These are phyloP conservation scores for Fagopyrum homotropicum DNA, from an alignment of 148 eudicot species.

Conservation along the genomic window DNA sequence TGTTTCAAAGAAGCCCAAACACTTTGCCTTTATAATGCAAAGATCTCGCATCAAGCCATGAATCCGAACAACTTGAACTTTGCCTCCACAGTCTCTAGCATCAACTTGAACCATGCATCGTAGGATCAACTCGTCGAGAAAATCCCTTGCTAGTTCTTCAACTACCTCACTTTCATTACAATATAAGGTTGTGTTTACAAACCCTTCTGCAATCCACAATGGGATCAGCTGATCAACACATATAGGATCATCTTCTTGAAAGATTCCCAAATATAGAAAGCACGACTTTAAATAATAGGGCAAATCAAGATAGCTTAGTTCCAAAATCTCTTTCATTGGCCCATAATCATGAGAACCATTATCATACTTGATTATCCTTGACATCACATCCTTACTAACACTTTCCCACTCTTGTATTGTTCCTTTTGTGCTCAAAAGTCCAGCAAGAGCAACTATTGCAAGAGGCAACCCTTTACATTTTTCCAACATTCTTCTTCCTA, in stretches of 20 bases:
- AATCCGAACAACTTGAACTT: neutral
- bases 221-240: neutral
- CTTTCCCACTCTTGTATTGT: conserved; percentile 5
- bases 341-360: neutral
- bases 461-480: conserved; percentile 10
- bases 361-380: conserved; percentile 1
- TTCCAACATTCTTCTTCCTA: conserved; percentile 11
- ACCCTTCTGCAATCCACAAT: conserved; percentile 13
- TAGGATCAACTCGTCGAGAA: conserved; percentile 8
- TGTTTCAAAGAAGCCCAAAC: neutral
- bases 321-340: conserved; percentile 11
- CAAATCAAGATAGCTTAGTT: conserved; percentile 15
- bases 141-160: neutral
- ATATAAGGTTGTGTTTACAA: neutral
- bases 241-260: conserved; percentile 9
- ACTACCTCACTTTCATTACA: conserved; percentile 2
- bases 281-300: conserved; percentile 13
- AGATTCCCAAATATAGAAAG: conserved; percentile 9
- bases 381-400: conserved; percentile 2
- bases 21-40: neutral
- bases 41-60: conserved; percentile 14
- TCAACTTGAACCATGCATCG: conserved; percentile 10
- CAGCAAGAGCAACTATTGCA: conserved; percentile 11
- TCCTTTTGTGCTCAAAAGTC: conserved; percentile 9
- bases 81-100: neutral